Evolutionary conservation across 495 filamentous ascomycete genomes (phyloP).

Genomic region (Penicillium manginii): DNA sequence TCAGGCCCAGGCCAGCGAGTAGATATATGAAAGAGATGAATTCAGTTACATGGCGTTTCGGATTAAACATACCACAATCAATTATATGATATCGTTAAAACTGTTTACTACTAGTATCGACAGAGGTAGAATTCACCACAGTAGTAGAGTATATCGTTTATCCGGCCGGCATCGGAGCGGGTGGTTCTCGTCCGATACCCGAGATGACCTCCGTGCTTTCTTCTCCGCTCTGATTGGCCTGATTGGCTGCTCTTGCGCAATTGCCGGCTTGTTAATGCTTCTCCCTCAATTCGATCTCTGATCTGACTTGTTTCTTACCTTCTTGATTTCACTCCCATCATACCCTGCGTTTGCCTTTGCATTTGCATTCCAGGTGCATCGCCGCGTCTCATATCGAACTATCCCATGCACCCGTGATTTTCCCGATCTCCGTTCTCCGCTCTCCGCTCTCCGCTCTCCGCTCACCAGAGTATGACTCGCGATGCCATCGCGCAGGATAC

Average conservation of each 20-base stretch:
- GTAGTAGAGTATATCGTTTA: conserved; percentile 16
- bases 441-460: background rate
- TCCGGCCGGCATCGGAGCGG: conserved; percentile 47
- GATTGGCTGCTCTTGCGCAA: too few species aligned
- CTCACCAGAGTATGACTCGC: conserved; percentile 32
- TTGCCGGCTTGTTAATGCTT: conserved; percentile 24
- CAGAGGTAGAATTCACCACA: background rate
- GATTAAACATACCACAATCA: conserved; percentile 10
- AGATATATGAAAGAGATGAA: conserved; percentile 4
- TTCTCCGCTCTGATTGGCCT: too few species aligned
- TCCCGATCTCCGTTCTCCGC: conserved; percentile 3
- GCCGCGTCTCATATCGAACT: background rate
- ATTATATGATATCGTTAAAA: background rate
- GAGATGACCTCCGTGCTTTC: background rate
- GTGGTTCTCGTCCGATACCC: conserved; percentile 37
- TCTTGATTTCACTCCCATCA: background rate
- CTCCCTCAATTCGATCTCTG: conserved; percentile 18
- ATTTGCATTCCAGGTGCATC: background rate
- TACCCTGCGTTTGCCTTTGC: background rate
- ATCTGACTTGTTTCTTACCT: conserved; percentile 3
- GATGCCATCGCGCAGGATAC: conserved; percentile 37
- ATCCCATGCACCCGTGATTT: conserved; percentile 6
- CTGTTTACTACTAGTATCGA: too few species aligned
- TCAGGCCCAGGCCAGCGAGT: conserved; percentile 36
- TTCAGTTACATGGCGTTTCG: conserved; percentile 20